Conservation (phyloP, 805 yeast genomes). For the Nakazawaea siamensis region DNA sequence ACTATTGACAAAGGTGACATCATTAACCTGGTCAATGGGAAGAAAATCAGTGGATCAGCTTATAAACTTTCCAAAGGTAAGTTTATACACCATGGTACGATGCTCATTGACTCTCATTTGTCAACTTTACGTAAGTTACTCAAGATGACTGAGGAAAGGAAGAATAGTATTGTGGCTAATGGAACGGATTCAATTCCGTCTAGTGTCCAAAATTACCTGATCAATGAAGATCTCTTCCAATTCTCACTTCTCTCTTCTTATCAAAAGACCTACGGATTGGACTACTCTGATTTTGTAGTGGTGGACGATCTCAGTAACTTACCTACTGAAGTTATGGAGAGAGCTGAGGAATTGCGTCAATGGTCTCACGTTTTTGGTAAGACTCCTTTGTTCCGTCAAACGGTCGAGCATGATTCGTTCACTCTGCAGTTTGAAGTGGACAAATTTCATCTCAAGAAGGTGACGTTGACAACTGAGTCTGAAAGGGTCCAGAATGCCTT, state of each 20-base stretch:
- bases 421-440: conserved; percentile 36
- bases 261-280: conserved; percentile 10
- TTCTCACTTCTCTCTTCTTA: conserved; percentile 34
- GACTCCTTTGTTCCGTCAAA: conserved; percentile 67
- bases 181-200: conserved; percentile 72
- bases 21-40: conserved; percentile 30
- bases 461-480: too few species aligned
- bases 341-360: conserved; percentile 32
- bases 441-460: conserved; percentile 31
- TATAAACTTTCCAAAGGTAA: conserved; percentile 75
- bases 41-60: conserved; percentile 89
- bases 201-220: conserved; percentile 59
- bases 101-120: conserved; percentile 67
- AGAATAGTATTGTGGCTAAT: conserved; percentile 16
- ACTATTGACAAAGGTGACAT: conserved; percentile 82
- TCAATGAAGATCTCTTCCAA: conserved; percentile 38
- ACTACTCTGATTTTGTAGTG: conserved; percentile 12
- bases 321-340: conserved; percentile 30
- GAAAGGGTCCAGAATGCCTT: too few species aligned
- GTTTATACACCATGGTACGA: conserved; percentile 93
- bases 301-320: conserved; percentile 17
- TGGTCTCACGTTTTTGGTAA: conserved; percentile 75
- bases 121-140: conserved; percentile 53
- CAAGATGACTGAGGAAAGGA: conserved; percentile 19
- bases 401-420: conserved; percentile 23